Conservation (phyloP, 208 protist species). For the Crithidia expoeki region DNA sequence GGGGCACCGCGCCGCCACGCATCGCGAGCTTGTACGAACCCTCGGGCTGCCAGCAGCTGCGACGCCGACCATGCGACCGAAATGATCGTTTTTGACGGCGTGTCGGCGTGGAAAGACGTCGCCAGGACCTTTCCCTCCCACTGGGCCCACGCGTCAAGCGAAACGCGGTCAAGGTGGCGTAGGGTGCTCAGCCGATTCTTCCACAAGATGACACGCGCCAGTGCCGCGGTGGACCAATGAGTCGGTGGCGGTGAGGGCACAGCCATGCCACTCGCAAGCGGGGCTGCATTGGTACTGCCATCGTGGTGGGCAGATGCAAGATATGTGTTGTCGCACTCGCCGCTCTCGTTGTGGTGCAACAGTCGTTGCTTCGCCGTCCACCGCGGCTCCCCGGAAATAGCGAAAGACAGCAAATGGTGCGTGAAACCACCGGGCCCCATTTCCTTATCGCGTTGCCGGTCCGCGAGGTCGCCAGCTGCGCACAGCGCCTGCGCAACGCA, state of each 20-base stretch:
- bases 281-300: not conserved
- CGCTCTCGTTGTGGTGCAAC: constrained; percentile 24
- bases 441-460: constrained; percentile 29
- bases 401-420: constrained; percentile 64
- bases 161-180: not conserved
- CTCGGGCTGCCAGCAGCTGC: constrained; percentile 25
- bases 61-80: constrained; percentile 3
- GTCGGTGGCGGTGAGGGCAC: constrained; percentile 2
- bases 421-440: constrained; percentile 46
- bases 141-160: constrained; percentile 8
- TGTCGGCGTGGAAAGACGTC: constrained; percentile 37
- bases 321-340: constrained; percentile 7
- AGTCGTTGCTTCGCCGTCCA: constrained; percentile 36
- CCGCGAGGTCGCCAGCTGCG: constrained; percentile 36
- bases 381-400: constrained; percentile 49
- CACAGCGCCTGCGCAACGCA: constrained; percentile 51
- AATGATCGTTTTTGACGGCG: not conserved
- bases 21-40: constrained; percentile 24
- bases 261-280: not conserved
- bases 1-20: constrained; percentile 32
- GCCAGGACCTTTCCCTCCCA: constrained; percentile 31
- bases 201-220: constrained; percentile 31
- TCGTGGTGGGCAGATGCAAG: not conserved
- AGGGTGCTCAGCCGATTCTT: constrained; percentile 18
- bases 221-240: constrained; percentile 25